These are phyloP conservation scores for Casaregolazyma lundiana DNA, from an alignment of 1,139 yeast genomes.

Conservation along the genomic window DNA sequence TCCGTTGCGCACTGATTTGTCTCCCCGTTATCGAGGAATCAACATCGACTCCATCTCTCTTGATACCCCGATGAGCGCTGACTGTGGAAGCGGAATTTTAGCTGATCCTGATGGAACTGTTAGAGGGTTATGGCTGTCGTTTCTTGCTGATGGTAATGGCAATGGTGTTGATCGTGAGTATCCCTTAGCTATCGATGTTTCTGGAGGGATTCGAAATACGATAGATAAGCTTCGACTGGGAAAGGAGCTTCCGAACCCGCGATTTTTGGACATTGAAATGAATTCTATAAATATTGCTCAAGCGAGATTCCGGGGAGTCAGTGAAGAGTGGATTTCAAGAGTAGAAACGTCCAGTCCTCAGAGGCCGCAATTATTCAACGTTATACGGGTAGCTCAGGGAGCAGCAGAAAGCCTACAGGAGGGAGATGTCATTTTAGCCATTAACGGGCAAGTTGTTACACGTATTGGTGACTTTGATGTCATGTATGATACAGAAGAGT, in stretches of 20 bases:
- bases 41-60: constrained; percentile 73
- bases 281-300: constrained; percentile 62
- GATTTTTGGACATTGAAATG: constrained; percentile 77
- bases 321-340: constrained; percentile 72
- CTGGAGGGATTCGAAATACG: constrained; percentile 53
- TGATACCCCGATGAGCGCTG: constrained; percentile 67
- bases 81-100: constrained; percentile 75
- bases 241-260: constrained; percentile 46
- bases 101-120: constrained; percentile 76
- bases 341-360: constrained; percentile 57
- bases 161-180: constrained; percentile 55
- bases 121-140: constrained; percentile 80
- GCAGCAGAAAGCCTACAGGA: constrained; percentile 36
- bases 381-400: constrained; percentile 65
- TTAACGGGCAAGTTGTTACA: constrained; percentile 60
- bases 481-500: constrained; percentile 43
- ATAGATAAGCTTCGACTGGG: constrained; percentile 51
- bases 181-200: constrained; percentile 74
- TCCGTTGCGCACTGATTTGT: constrained; percentile 53
- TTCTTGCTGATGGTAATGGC: constrained; percentile 64
- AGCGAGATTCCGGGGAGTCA: constrained; percentile 81
- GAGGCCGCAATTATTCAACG: constrained; percentile 68
- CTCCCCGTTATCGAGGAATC: constrained; percentile 81
- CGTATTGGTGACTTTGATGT: constrained; percentile 62
- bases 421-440: constrained; percentile 72